These are phyloP conservation scores for Tetrahymena thermophila DNA, from an alignment of 73 alveolate species.

Conservation along the genomic window DNA sequence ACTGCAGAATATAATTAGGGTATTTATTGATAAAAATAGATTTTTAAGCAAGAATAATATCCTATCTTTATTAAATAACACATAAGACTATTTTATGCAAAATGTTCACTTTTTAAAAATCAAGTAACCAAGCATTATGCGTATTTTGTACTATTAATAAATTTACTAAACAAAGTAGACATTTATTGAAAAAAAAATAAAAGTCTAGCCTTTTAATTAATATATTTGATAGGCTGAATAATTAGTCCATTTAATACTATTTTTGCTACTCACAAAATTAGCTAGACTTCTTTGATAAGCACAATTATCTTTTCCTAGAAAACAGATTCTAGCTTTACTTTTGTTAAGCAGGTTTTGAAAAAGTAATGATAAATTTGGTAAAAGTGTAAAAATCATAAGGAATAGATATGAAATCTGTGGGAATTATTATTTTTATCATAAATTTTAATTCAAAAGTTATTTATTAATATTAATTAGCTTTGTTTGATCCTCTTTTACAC, in stretches of 20 bases:
- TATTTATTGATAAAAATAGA: too few species aligned
- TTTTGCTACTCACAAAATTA: too few species aligned
- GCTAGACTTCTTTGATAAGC: neutral
- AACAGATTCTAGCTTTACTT: neutral
- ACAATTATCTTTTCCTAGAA: neutral
- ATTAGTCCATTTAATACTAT: neutral
- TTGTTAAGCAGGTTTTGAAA: neutral
- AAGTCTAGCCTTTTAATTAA: neutral
- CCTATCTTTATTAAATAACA: too few species aligned
- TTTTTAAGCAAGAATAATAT: neutral
- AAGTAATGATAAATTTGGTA: neutral
- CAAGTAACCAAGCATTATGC: neutral
- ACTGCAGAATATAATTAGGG: neutral
- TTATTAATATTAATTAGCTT: too few species aligned
- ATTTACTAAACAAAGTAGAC: neutral
- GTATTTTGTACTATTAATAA: neutral
- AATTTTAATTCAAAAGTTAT: too few species aligned
- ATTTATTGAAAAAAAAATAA: too few species aligned
- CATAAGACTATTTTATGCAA: neutral
- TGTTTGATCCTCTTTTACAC: too few species aligned
- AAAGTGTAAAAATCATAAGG: neutral
- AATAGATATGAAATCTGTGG: neutral
- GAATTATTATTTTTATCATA: too few species aligned
- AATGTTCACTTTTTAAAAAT: neutral
- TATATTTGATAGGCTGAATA: neutral